Base-by-base conservation (phyloP, 331 rosid species). In the Rhamnella rubrinervis region DNA sequence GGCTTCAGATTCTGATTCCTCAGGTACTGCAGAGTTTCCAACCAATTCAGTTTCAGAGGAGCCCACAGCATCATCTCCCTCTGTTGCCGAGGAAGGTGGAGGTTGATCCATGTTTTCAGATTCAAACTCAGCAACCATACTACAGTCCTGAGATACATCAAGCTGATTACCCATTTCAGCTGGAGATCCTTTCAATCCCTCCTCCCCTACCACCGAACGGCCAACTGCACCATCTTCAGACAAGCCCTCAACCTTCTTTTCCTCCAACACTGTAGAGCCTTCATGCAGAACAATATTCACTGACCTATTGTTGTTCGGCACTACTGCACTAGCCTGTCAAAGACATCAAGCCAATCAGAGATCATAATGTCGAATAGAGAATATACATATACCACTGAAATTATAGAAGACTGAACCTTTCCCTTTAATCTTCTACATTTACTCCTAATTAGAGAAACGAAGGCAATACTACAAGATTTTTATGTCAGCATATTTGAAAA, bases 221-320 rank as follows among this genome's bases (percentile, higher is more conserved):
- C 61, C 75, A 63, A 74, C 70, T 69, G 37, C 41, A 63, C 59
- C 77, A 59, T 71, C 57, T 57, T 81, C 78, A 67, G 61, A 77
- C 49, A 70, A 71, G 64, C 52, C 35, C n/a, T 77, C 80, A 10
- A 53, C 53, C 55, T 73, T 71, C 2, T 74, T 49, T 35, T 66
- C 84, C 23, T 68, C 77, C 5, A 77, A 47, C 46, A 41, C 71
- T 4, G 55, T 65, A 4, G 83, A 55, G 6, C 81, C 68, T 28
- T 70, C 57, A 67, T 85, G 81, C 71, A 65, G 79, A 38, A 53
- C 77, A 59, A 62, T 40, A 25, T 57, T 71, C 58, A 65, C 75
- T 59, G 72, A 20, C 8, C 26, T 68, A 35, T 31, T 55, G 74
- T 72, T 73, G 73, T 64, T 83, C 37, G 26, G 74, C 63, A 71